These are phyloP conservation scores for Dysphania ambrosioides DNA, from an alignment of 148 eudicot genomes.

Conservation along the genomic window DNA sequence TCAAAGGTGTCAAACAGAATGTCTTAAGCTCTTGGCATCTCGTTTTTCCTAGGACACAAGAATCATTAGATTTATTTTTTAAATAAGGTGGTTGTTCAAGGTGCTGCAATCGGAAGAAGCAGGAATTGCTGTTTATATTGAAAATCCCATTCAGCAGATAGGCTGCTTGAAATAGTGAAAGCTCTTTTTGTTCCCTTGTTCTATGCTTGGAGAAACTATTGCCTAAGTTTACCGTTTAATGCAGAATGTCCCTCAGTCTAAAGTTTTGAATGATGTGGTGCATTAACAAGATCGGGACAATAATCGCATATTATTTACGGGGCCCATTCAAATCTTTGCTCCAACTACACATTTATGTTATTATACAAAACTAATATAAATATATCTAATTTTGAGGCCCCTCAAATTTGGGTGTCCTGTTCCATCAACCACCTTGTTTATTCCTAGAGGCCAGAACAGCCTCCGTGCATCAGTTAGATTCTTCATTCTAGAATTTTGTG, in stretches of 20 bases:
- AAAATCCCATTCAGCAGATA: not conserved
- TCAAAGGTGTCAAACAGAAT: conserved; percentile 51
- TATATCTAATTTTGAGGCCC: too few species aligned
- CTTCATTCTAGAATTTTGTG: too few species aligned
- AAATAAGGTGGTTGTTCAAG: not conserved
- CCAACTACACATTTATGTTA: too few species aligned
- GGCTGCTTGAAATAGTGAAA: not conserved
- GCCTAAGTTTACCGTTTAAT: not conserved
- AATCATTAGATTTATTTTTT: not conserved
- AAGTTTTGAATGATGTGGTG: too few species aligned
- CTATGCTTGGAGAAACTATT: not conserved
- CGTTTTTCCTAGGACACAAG: conserved; percentile 29
- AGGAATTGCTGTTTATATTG: conserved; percentile 5
- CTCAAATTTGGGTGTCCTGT: too few species aligned
- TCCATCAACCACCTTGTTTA: too few species aligned
- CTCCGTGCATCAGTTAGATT: too few species aligned
- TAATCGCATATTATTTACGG: too few species aligned
- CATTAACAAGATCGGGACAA: too few species aligned
- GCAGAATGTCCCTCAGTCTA: not conserved
- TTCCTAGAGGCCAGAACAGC: too few species aligned
- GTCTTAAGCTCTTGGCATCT: conserved; percentile 49
- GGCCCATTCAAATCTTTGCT: too few species aligned
- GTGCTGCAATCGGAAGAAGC: not conserved
- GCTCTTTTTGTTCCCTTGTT: not conserved
- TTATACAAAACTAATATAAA: too few species aligned